phyloP scores from a whole-genome alignment of 2,329 filamentous ascomycete genomes.

The Fonsecaea multimorphosa region DNA sequence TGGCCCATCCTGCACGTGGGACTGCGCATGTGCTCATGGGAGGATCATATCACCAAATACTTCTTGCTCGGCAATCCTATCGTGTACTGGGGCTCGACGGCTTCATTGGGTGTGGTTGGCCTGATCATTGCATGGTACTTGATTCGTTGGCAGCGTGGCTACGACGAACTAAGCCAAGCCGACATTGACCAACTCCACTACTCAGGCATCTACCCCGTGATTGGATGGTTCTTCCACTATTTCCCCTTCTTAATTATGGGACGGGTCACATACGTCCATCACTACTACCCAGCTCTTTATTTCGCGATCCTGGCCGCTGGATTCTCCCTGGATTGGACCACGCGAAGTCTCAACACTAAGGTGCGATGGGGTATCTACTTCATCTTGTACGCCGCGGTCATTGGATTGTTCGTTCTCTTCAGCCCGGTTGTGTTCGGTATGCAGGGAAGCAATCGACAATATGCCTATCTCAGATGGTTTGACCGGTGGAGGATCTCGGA shows the following conservation, averaged over 20 bases:
- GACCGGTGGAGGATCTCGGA: conserved; percentile 83
- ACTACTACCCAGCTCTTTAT: conserved; percentile 98
- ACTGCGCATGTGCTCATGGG: conserved; percentile 98
- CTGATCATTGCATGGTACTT: conserved; percentile 81
- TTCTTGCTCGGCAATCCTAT: conserved; percentile 96
- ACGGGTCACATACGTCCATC: conserved; percentile 97
- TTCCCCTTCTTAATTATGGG: conserved; percentile 96
- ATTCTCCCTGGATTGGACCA: conserved; percentile 85
- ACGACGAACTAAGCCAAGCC: conserved; percentile 74
- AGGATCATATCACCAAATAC: conserved; percentile 94
- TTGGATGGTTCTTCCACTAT: conserved; percentile 97
- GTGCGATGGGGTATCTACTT: conserved; percentile 74
- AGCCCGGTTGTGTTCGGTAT: conserved; percentile 96
- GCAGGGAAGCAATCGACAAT: conserved; percentile 81
- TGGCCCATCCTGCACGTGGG: conserved; percentile 96
- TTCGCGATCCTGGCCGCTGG: conserved; percentile 91
- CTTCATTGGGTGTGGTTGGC: conserved; percentile 74
- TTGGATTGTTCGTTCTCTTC: conserved; percentile 85
- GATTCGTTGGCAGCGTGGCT: conserved; percentile 95
- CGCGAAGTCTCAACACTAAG: conserved; percentile 68
- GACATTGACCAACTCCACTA: conserved; percentile 97
- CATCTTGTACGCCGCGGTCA: conserved; percentile 72
- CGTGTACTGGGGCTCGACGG: conserved; percentile 93
- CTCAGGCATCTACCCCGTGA: conserved; percentile 83
- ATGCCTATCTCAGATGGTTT: conserved; percentile 94